Evolutionary conservation across 495 filamentous ascomycete genomes (phyloP).

Genomic region (Xylaria palmicola): DNA sequence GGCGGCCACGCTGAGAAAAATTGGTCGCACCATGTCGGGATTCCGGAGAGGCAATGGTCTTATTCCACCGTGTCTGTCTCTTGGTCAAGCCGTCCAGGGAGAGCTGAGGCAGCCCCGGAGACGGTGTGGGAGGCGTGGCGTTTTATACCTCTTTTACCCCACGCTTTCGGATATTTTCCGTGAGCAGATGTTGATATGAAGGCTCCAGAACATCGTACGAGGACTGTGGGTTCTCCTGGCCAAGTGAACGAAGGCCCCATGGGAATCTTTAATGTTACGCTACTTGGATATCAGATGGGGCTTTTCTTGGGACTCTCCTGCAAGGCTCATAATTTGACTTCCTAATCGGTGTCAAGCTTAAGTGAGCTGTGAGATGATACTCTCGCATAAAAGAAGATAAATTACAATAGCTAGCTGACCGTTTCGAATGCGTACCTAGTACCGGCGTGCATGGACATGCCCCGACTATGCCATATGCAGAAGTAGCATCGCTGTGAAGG

Average conservation of each 20-base stretch:
- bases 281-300: not conserved
- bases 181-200: too few relatives aligned
- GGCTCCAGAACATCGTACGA: not conserved
- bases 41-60: not conserved
- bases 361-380: not conserved
- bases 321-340: not conserved
- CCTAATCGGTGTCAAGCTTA: not conserved
- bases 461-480: too few relatives aligned
- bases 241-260: not conserved
- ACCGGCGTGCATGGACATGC: too few relatives aligned
- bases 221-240: not conserved
- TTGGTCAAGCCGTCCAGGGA: not conserved
- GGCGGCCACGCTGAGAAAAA: not conserved
- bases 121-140: not conserved
- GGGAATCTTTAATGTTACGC: not conserved
- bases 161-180: too few relatives aligned
- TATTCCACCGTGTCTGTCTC: not conserved
- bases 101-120: not conserved
- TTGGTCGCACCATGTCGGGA: not conserved
- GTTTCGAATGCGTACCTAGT: too few relatives aligned
- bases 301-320: not conserved
- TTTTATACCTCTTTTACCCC: not conserved
- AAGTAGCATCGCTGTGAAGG: not conserved
- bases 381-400: not conserved
- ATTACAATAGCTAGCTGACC: too few relatives aligned